Percentiles rank a stretch among this genome's conserved stretches.
phyloP scores from a whole-genome alignment of 129 eudicot genomes.

The Escallonia rubra region DNA sequence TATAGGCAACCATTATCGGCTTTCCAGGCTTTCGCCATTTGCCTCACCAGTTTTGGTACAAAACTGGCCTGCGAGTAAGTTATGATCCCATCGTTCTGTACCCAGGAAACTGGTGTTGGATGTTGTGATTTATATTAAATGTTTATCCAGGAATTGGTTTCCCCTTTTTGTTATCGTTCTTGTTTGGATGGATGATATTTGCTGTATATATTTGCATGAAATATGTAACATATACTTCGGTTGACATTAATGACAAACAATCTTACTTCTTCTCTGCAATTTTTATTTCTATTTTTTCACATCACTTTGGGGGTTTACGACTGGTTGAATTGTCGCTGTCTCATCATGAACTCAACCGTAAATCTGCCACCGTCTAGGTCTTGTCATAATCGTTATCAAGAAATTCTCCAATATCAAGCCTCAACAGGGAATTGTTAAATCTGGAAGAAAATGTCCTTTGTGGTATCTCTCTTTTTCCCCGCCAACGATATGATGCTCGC shows the following conservation, averaged over 20 bases:
- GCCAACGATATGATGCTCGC: no score
- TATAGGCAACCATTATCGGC: conserved; percentile 88
- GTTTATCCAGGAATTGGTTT: background rate
- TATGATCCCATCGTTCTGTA: background rate
- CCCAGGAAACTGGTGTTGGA: background rate
- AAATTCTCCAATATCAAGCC: no score
- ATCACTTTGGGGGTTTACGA: no score
- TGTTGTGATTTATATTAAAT: background rate
- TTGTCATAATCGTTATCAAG: no score
- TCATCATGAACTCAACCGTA: no score
- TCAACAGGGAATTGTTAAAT: no score
- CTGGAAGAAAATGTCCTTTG: no score
- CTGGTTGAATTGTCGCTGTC: no score
- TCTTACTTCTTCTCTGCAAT: background rate
- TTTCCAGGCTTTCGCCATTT: conserved; percentile 94
- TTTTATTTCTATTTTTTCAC: no score
- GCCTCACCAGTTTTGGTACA: conserved; percentile 90
- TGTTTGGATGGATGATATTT: background rate
- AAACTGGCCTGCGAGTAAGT: conserved; percentile 87
- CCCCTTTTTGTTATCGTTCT: background rate
- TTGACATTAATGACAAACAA: background rate
- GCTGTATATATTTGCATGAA: background rate
- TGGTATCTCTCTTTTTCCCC: no score
- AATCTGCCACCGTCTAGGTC: no score
- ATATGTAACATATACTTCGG: background rate